Conservation (phyloP, 129 eudicot species). For the Heracleum sosnowskyi region DNA sequence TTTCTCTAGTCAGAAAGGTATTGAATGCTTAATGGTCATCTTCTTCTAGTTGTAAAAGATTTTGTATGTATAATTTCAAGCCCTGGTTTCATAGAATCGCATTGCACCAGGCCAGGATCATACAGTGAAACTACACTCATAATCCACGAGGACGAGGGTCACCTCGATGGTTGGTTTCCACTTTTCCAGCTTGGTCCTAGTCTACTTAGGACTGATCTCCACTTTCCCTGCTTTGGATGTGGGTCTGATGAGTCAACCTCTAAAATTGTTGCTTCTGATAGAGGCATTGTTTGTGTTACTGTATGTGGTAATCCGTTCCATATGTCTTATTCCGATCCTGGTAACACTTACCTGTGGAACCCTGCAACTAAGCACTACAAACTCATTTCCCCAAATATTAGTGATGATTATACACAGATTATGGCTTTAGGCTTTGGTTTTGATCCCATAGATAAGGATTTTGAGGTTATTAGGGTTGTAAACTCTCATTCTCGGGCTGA, state of each 20-base stretch:
- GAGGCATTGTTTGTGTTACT: neutral
- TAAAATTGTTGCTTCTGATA: neutral
- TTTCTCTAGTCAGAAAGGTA: no score
- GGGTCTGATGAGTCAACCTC: neutral
- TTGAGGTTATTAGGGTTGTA: neutral
- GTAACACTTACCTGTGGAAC: neutral
- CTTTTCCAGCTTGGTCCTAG: neutral
- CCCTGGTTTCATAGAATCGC: neutral
- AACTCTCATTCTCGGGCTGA: neutral
- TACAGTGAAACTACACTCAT: neutral
- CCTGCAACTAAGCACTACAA: neutral
- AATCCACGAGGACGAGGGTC: neutral
- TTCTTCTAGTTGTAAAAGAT: no score
- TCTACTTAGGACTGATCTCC: neutral
- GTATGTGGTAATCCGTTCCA: no score
- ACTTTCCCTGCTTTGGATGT: neutral
- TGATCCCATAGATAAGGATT: neutral
- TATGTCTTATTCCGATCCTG: neutral
- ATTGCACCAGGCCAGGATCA: neutral
- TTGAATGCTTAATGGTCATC: no score
- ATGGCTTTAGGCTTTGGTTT: neutral
- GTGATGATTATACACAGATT: neutral
- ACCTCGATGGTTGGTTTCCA: neutral
- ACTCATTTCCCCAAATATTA: neutral
- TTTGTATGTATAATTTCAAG: neutral